phyloP scores from a whole-genome alignment of 352 stramenopile genomes.

The Phytophthora pseudosyringae region DNA sequence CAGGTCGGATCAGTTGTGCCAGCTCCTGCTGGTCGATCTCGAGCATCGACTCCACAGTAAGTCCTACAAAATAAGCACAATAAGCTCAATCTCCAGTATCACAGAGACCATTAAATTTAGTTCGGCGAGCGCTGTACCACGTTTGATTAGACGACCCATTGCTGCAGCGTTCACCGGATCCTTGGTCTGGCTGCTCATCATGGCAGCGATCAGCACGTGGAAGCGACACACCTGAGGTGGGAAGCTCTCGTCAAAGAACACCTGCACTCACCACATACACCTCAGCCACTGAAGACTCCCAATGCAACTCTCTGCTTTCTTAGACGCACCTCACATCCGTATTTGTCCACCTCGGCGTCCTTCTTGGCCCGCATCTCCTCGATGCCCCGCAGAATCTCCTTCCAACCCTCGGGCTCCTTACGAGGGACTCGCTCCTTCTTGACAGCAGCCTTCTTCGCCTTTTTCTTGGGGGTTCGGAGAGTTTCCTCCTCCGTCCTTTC shows the following conservation, averaged over 20 bases:
- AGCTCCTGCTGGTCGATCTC: conserved; percentile 85
- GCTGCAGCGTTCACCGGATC: conserved; percentile 90
- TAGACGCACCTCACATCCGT: conserved; percentile 62
- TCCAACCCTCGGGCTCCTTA: conserved; percentile 54
- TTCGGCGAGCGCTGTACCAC: conserved; percentile 36
- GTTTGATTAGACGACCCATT: conserved; percentile 66
- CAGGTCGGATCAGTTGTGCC: conserved; percentile 88
- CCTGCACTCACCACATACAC: conserved; percentile 21
- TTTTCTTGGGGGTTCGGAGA: conserved; percentile 18
- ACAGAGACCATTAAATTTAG: conserved; percentile 2
- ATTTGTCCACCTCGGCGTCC: conserved; percentile 74
- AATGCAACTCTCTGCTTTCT: background rate
- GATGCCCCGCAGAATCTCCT: conserved; percentile 65
- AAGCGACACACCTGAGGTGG: conserved; percentile 77
- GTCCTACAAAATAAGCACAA: conserved; percentile 39
- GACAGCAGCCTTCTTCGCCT: conserved; percentile 18
- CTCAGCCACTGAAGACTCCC: background rate
- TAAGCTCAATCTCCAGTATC: background rate
- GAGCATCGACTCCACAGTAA: conserved; percentile 91
- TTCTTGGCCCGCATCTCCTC: conserved; percentile 69
- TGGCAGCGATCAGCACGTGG: conserved; percentile 95
- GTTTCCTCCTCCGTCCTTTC: conserved; percentile 18
- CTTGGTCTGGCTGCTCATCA: conserved; percentile 98
- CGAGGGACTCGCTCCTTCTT: conserved; percentile 35
- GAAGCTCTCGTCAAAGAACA: conserved; percentile 48